Evolutionary conservation across 192 early-diverging fungal genomes (phyloP), one percentile per base, ranked within the genome.

Genomic region (Phlyctochytrium bullatum): DNA sequence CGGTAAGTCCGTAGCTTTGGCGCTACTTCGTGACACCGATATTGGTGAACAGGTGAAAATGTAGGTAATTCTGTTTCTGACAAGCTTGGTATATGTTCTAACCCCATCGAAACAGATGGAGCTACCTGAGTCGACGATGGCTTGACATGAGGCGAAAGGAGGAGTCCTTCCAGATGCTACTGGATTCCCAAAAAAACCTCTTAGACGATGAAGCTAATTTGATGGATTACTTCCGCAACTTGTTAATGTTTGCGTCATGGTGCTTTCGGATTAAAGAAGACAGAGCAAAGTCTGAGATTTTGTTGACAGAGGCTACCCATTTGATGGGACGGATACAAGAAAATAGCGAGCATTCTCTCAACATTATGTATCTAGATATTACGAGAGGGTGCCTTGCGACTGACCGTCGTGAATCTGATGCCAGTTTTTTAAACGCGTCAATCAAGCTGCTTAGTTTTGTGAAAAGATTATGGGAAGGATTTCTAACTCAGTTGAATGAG

Each of bases 11-110:
- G 64, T 63, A 6, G 59, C 59, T 16, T 6, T 1, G 23, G 16
- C 29, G 20, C 36, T 72, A 30, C 40, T 72, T 1, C 57, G 60
- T 52, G 70, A 72, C 24, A 35, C 23, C 14, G 64, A 66, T 29
- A 2, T 36, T 2, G 17, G 50, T 32, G 40, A 24, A 24, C 63
- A 61, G 33, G 36, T 60, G 36, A 58, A 72, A 28, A 72, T 65
- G 70, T 72, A 65, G 36, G 58, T 32, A n/a, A 6, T 34, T 36
- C 27, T 57, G 6, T 57, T 28, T 10, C 40, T 20, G 40, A 14
- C 20, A 14, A 20, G 20, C 6, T 47, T 6, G 10, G 6, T 6
- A 47, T 10, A 57, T 57, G 27, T 10, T 57, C 25, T 57, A 14
- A 50, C 10, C 40, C n/a, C 40, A 50, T 10, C n/a, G n/a, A 50